Base-by-base conservation (phyloP, 169 alveolate genomes). In the Cryptosporidium ryanae region DNA sequence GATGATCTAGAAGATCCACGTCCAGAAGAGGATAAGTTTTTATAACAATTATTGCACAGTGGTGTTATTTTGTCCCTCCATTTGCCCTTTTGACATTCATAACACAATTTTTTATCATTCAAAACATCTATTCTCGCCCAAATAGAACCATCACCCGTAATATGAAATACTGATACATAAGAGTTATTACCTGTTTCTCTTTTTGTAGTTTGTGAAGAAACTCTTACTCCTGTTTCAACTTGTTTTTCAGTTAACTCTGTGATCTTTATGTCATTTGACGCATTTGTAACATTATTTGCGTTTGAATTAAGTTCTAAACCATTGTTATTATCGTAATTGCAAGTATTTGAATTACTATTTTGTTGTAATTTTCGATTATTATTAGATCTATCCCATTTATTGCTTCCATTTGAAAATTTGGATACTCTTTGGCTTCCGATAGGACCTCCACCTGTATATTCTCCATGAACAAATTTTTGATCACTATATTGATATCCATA, bases 61-160 rank as follows among this genome's bases (percentile, higher is more conserved):
- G 87, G 87, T 55, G 87, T 76, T 17, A 76, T 61, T 61, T 61
- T 76, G 64, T 76, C 87, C n/a, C 70, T 55, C 87, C 87, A 76
- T 31, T 76, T 76, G 7, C 25, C 57, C 25, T 59, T 76, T 59
- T 76, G 87, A 46, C 87, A 76, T 17, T 76, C 71, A 76, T 76
- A 76, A 43, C 87, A 76, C 38, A 76, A 43, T 52, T 76, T 55
- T 25, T 48, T 76, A 32, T 61, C 48, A 23, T 76, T 61, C 31
- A 76, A 23, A 3, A 25, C 38, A 34, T 76, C 87, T 15, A 76
- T 61, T 61, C 63, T 76, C 4, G 49, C 17, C 87, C 87, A 76
- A 23, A 76, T 76, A 13, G 87, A 76, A 50, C 63, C 76, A 50
- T 55, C 44, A 7, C 87, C 87, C 6, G 38, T 76, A 12, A 59